These are phyloP conservation scores for Penicillium salamii DNA, from an alignment of 495 filamentous ascomycete species.

Conservation along the genomic window DNA sequence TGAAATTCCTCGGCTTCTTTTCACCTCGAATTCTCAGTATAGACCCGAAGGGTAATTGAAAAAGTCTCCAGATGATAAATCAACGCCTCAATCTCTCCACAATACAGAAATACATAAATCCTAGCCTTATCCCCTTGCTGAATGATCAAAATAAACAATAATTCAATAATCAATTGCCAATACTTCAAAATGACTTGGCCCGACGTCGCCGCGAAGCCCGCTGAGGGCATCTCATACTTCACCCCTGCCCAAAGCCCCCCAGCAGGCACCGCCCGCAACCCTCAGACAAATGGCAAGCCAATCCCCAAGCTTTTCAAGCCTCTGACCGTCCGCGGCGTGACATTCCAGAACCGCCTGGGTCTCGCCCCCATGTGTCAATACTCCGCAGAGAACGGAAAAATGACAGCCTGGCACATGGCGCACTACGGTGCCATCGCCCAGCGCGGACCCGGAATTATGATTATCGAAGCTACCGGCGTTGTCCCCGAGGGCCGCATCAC, in stretches of 20 bases:
- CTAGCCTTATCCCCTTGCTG: neutral
- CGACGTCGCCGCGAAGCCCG: slow-evolving; percentile 40
- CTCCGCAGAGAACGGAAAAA: slow-evolving; percentile 59
- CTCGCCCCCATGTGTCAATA: slow-evolving; percentile 68
- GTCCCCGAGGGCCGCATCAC: slow-evolving; percentile 73
- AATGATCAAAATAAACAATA: slow-evolving; percentile 4
- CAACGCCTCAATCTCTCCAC: neutral
- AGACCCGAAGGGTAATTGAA: neutral
- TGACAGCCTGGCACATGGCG: slow-evolving; percentile 62
- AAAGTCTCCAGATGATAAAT: slow-evolving; percentile 8
- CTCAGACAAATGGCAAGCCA: slow-evolving; percentile 52
- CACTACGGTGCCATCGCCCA: slow-evolving; percentile 57
- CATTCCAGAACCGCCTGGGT: slow-evolving; percentile 61
- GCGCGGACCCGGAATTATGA: slow-evolving; percentile 65
- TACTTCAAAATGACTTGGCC: slow-evolving; percentile 27
- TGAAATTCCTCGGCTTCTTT: neutral
- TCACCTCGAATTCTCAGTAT: neutral
- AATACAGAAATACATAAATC: neutral
- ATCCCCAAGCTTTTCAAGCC: slow-evolving; percentile 72
- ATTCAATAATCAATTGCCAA: neutral
- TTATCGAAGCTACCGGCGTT: slow-evolving; percentile 74
- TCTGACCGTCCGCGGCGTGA: slow-evolving; percentile 54
- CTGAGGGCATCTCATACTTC: slow-evolving; percentile 61
- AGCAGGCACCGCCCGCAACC: slow-evolving; percentile 61
- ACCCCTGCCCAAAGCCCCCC: slow-evolving; percentile 64